Base-by-base conservation (phyloP, 2,329 filamentous ascomycete species). In the Pseudogymnoascus pannorum region DNA sequence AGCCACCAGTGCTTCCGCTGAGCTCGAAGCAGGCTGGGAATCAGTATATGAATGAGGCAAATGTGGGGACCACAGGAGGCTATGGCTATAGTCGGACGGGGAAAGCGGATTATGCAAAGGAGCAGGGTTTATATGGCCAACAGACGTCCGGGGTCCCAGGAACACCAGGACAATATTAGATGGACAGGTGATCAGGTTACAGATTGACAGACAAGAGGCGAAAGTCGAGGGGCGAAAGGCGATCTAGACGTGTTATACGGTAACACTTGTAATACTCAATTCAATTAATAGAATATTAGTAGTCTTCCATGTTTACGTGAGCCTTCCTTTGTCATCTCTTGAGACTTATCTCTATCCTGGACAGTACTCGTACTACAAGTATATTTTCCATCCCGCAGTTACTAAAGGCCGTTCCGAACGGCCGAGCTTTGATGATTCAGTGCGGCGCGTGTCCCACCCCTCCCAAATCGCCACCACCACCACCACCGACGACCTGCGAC, bases 111-210 rank as follows among this genome's bases (percentile, higher is more conserved):
- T 54, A 54, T 54, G 44, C 24, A 54, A 54, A 54, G 44, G 44
- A 54, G 24, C 44, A 54, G 44, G 44, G 44, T 54, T 54, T 54
- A 54, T 54, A 31, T 54, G 44, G 24, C n/a, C 44, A 51, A 4
- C 44, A 54, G 44, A n/a, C 24, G 29, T 54, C 44, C 8, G 44
- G 44, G 44, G 44, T 54, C 24, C 24, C 44, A 54, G 44, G 44
- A 54, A 54, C 44, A 31, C 44, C 44, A 54, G 44, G 44, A 31
- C 44, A 54, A 24, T 54, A 54, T 54, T 54, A 54, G n/a, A 54
- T 4, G 9, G 24, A 54, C 44, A 12, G 24, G 24, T 54, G 24
- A 54, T 6, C 44, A 29, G 24, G 44, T 29, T 54, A 54, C 24
- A 31, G 29, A 54, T 54, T 18, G 24, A 26, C 20, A 26, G 38